Percentiles rank a stretch among this genome's conserved stretches.
Evolutionary conservation across 495 filamentous ascomycete species (phyloP).

Genomic region (Bacidia gigantensis): DNA sequence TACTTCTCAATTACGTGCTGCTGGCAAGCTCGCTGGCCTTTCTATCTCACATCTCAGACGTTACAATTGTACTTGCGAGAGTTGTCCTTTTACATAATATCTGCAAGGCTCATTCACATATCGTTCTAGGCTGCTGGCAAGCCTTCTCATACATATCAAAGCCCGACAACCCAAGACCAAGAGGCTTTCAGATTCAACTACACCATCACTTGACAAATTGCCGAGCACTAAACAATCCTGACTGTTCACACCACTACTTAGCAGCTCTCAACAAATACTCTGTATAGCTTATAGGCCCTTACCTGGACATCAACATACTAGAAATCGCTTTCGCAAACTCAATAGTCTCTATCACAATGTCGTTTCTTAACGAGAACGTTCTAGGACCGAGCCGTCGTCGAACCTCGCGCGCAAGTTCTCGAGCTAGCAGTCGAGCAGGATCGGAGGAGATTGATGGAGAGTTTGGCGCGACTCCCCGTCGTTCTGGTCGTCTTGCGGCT

Average conservation of each 20-base stretch:
- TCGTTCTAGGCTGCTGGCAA: not conserved
- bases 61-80: not conserved
- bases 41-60: not conserved
- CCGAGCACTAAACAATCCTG: too few species aligned
- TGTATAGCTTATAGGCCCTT: too few species aligned
- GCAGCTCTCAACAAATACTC: too few species aligned
- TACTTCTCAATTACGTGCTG: not conserved
- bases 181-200: too few species aligned
- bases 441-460: slow-evolving; percentile 2
- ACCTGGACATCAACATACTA: too few species aligned
- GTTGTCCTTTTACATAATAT: too few species aligned
- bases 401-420: not conserved
- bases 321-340: too few species aligned
- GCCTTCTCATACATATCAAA: not conserved
- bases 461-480: not conserved
- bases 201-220: too few species aligned
- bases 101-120: not conserved
- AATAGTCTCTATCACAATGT: too few species aligned
- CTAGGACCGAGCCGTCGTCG: not conserved
- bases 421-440: slow-evolving; percentile 1
- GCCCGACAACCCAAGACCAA: too few species aligned
- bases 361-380: too few species aligned
- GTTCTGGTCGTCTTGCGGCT: not conserved
- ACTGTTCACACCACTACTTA: too few species aligned
- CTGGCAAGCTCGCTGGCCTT: not conserved